Conservation (phyloP, 352 stramenopile species). For the Pythium oligandrum region DNA sequence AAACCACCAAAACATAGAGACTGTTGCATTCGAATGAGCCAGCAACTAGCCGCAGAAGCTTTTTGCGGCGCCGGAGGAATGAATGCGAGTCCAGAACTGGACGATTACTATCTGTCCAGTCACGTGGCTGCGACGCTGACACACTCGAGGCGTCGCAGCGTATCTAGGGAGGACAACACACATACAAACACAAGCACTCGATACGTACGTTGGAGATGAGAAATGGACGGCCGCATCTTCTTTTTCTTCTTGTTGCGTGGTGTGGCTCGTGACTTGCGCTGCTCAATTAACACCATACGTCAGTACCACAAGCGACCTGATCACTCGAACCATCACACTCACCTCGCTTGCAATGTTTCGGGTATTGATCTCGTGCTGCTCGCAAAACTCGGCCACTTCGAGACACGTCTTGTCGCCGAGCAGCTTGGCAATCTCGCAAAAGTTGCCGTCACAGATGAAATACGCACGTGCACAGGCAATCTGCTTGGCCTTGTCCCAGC, state of each 20-base stretch:
- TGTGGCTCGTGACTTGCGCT: constrained; percentile 20
- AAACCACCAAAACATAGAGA: neutral
- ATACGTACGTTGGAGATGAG: constrained; percentile 63
- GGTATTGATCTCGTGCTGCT: constrained; percentile 64
- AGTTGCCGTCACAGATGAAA: constrained; percentile 66
- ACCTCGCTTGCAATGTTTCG: constrained; percentile 45
- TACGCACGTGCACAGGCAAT: constrained; percentile 58
- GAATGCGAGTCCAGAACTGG: too few relatives aligned
- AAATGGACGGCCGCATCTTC: constrained; percentile 53
- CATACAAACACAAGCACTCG: constrained; percentile 6
- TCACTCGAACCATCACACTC: neutral
- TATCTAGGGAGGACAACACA: constrained; percentile 56
- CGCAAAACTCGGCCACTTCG: constrained; percentile 72
- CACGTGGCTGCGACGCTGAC: constrained; percentile 29
- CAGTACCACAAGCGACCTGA: too few relatives aligned
- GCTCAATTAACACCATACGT: constrained; percentile 2
- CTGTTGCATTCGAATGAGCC: constrained; percentile 15
- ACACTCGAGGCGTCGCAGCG: constrained; percentile 25
- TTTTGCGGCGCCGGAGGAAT: too few relatives aligned
- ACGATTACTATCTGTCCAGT: constrained; percentile 17
- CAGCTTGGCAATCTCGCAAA: constrained; percentile 70
- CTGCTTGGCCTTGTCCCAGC: constrained; percentile 37
- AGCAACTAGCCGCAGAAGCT: too few relatives aligned
- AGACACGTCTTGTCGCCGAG: constrained; percentile 62
- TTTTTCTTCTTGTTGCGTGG: constrained; percentile 42